Conservation (phyloP, 179 eudicot species). For the Amaranthus tricolor region DNA sequence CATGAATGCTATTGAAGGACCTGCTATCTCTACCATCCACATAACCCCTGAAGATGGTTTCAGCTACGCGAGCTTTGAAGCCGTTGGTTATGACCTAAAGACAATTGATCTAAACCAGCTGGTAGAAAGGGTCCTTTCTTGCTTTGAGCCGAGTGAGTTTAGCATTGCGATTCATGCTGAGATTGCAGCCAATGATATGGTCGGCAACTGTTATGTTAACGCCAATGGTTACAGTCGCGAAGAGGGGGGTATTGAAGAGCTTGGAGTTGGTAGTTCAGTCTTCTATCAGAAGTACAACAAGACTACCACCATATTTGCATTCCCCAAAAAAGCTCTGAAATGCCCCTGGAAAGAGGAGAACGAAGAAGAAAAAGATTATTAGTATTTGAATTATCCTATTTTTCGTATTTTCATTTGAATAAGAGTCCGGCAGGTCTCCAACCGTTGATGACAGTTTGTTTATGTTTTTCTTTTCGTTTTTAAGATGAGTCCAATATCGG, state of each 20-base stretch:
- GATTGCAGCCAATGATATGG: conserved; percentile 25
- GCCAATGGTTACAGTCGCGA: conserved; percentile 50
- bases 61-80: conserved; percentile 86
- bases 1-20: conserved; percentile 73
- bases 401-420: neutral
- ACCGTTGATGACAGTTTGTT: conserved; percentile 10
- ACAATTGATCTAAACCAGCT: conserved; percentile 37
- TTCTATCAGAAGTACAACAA: conserved; percentile 53
- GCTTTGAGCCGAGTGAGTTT: conserved; percentile 67
- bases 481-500: too few relatives aligned
- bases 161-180: conserved; percentile 67
- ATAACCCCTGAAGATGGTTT: conserved; percentile 87
- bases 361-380: conserved; percentile 36
- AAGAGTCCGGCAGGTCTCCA: conserved; percentile 12
- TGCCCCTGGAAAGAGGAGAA: conserved; percentile 42
- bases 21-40: conserved; percentile 71
- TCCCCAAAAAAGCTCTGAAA: conserved; percentile 43
- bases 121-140: conserved; percentile 67
- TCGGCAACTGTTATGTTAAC: conserved; percentile 27
- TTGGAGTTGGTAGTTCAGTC: conserved; percentile 40
- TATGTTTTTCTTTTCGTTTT: neutral
- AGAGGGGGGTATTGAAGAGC: conserved; percentile 48
- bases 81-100: conserved; percentile 57
- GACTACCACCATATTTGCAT: conserved; percentile 29
- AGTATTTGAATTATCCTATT: conserved; percentile 5